A percentile compares a stretch with the other conserved stretches of the same genome.
Evolutionary conservation across 495 filamentous ascomycete genomes (phyloP).

Genomic region (Sordaria brevicollis): DNA sequence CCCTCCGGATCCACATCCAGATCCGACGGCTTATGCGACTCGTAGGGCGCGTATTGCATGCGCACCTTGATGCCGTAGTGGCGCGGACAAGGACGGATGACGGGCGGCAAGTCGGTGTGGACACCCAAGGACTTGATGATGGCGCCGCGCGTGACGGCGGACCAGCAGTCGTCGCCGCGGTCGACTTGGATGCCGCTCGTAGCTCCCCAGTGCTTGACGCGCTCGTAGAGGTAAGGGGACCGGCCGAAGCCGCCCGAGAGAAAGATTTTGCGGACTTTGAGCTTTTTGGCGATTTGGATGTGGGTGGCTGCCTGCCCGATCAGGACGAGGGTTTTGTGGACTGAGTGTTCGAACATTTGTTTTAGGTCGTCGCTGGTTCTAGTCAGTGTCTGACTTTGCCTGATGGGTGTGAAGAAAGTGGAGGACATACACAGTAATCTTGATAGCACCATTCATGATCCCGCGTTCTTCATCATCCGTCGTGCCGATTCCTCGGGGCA

Average conservation of each 20-base stretch:
- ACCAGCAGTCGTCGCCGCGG: conserved; percentile 18
- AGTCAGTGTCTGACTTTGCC: not conserved
- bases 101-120: conserved; percentile 8
- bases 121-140: conserved; percentile 21
- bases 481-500: conserved; percentile 7
- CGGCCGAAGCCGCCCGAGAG: conserved; percentile 17
- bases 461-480: conserved; percentile 3
- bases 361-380: conserved; percentile 9
- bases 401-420: too few species aligned
- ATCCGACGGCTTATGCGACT: conserved; percentile 4
- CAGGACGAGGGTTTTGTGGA: conserved; percentile 14
- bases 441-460: conserved; percentile 10
- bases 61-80: conserved; percentile 21
- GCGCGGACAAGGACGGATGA: conserved; percentile 13
- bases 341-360: conserved; percentile 11
- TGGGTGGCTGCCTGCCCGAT: conserved; percentile 11
- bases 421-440: conserved; percentile 5
- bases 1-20: conserved; percentile 10
- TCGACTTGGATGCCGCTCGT: conserved; percentile 10
- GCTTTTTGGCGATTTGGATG: conserved; percentile 10
- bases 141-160: conserved; percentile 20
- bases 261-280: conserved; percentile 15
- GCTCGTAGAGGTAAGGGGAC: conserved; percentile 12
- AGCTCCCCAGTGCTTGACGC: conserved; percentile 8
- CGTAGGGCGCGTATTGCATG: conserved; percentile 5